phyloP scores from a whole-genome alignment of 2,329 filamentous ascomycete genomes.

The Davidsoniella australis region DNA sequence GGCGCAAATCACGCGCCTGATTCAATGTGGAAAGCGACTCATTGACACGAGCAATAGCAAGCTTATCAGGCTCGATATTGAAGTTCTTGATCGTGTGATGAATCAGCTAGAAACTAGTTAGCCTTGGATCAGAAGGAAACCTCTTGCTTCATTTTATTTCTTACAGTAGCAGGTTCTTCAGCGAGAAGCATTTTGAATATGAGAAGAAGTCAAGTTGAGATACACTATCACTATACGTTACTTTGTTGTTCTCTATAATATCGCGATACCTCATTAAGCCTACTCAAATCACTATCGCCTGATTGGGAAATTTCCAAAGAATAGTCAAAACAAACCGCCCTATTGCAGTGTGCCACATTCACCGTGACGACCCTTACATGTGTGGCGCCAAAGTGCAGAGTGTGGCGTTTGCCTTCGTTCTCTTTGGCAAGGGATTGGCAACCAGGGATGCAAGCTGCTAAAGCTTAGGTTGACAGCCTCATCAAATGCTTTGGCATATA shows the following conservation, averaged over 20 bases:
- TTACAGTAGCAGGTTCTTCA: constrained; percentile 74
- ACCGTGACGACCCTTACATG: not conserved
- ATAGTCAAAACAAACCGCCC: not conserved
- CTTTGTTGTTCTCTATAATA: not conserved
- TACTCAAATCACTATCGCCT: constrained; percentile 1
- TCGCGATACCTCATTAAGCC: not conserved
- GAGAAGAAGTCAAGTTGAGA: too few relatives aligned
- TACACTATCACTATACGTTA: not conserved
- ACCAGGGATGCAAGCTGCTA: too few relatives aligned
- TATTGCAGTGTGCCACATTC: not conserved
- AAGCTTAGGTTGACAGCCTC: too few relatives aligned
- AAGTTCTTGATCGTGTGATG: constrained; percentile 85
- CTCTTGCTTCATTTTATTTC: constrained; percentile 15
- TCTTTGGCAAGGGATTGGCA: too few relatives aligned
- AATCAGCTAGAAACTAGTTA: constrained; percentile 48
- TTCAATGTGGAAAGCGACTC: constrained; percentile 72
- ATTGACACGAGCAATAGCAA: constrained; percentile 64
- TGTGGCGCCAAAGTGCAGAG: not conserved
- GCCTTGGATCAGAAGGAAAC: not conserved
- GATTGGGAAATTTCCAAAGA: constrained; percentile 1
- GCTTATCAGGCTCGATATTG: constrained; percentile 79
- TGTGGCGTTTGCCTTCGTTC: too few relatives aligned
- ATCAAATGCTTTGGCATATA: too few relatives aligned
- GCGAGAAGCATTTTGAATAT: constrained; percentile 67
- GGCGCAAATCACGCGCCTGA: constrained; percentile 63